Evolutionary conservation across 2,329 filamentous ascomycete species (phyloP).

Genomic region (Colletotrichum sojae): DNA sequence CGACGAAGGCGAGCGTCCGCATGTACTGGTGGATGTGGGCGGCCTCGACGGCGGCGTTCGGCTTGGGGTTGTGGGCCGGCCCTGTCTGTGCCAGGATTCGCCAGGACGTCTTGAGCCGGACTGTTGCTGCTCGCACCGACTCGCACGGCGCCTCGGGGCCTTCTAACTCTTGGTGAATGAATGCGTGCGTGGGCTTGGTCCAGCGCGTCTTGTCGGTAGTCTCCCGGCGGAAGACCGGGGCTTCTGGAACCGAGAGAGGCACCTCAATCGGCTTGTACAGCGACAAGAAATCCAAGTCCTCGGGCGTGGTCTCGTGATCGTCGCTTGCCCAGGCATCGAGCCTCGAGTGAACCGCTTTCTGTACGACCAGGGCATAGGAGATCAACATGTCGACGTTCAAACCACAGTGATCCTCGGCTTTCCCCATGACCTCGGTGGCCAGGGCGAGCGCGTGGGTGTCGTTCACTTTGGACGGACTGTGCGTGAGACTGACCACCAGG

Average conservation of each 20-base stretch:
- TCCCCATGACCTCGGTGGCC: slow-evolving; percentile 22
- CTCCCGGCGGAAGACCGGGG: not conserved
- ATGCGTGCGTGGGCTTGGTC: not conserved
- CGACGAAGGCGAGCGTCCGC: slow-evolving; percentile 72
- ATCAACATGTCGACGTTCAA: slow-evolving; percentile 43
- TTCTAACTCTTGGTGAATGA: not conserved
- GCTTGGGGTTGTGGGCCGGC: slow-evolving; percentile 6
- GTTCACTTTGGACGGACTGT: slow-evolving; percentile 1
- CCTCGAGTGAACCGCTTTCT: slow-evolving; percentile 41
- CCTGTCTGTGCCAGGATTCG: slow-evolving; percentile 12
- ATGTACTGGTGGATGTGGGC: slow-evolving; percentile 68
- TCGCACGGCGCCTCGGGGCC: not conserved
- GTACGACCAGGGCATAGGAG: slow-evolving; percentile 20
- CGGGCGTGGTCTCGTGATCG: slow-evolving; percentile 41
- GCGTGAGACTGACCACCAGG: slow-evolving; percentile 3
- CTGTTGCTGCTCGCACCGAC: slow-evolving; percentile 10
- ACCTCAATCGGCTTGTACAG: slow-evolving; percentile 10
- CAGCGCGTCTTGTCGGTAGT: not conserved
- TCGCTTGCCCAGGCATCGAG: slow-evolving; percentile 44
- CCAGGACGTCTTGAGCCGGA: slow-evolving; percentile 22
- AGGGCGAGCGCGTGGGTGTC: slow-evolving; percentile 11
- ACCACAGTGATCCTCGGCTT: slow-evolving; percentile 19
- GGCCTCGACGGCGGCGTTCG: slow-evolving; percentile 50
- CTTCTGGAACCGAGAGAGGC: not conserved
- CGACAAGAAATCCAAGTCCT: slow-evolving; percentile 13